Evolutionary conservation across 495 filamentous ascomycete species (phyloP).

Genomic region (Penicillium soppii): DNA sequence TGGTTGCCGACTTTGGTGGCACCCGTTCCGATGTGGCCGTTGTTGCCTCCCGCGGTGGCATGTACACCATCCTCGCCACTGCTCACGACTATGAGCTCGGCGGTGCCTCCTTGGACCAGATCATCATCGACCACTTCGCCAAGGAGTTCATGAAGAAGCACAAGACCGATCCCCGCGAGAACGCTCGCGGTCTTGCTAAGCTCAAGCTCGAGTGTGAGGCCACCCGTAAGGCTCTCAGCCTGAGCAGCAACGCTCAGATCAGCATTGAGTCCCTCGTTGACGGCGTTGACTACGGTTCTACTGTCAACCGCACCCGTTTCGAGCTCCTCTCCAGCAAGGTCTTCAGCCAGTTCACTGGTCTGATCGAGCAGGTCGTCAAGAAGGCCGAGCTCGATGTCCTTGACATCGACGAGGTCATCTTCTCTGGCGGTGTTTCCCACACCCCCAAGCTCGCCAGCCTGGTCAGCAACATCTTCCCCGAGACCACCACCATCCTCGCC

Average conservation of each 20-base stretch:
- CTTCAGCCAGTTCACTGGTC: constrained; percentile 79
- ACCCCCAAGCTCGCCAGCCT: constrained; percentile 87
- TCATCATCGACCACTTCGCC: constrained; percentile 91
- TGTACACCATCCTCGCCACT: constrained; percentile 94
- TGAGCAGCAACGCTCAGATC: constrained; percentile 84
- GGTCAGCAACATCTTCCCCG: constrained; percentile 74
- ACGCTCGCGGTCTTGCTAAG: constrained; percentile 81
- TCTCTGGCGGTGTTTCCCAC: constrained; percentile 89
- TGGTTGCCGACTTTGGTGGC: constrained; percentile 91
- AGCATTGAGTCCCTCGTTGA: constrained; percentile 85
- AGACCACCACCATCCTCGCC: constrained; percentile 73
- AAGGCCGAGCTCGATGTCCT: constrained; percentile 91
- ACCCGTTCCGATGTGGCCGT: constrained; percentile 91
- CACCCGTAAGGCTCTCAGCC: constrained; percentile 83
- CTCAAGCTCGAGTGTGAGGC: constrained; percentile 87
- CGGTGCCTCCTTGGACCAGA: constrained; percentile 78
- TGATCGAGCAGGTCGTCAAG: constrained; percentile 81
- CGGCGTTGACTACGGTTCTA: constrained; percentile 86
- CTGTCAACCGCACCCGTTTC: constrained; percentile 89
- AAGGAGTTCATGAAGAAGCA: constrained; percentile 98
- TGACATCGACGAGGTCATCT: constrained; percentile 92
- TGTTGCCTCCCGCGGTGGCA: constrained; percentile 84
- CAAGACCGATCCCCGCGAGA: constrained; percentile 81
- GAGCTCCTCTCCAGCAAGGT: constrained; percentile 84
- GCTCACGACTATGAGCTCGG: constrained; percentile 91